Base-by-base conservation (phyloP, 129 eudicot species). In the Logfia minima region DNA sequence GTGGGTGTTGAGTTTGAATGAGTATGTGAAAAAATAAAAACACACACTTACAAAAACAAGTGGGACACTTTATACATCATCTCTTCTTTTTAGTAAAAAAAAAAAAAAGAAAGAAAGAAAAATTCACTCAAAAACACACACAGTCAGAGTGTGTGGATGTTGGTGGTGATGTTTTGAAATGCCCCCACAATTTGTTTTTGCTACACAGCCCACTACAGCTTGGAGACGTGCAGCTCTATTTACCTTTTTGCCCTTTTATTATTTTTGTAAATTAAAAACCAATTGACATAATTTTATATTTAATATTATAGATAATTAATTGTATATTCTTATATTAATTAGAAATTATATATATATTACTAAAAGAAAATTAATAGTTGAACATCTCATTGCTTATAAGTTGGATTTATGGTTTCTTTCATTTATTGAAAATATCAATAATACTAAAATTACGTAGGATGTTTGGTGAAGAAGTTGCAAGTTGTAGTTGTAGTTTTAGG, bases 101-200 rank as follows among this genome's bases (percentile, higher is more conserved):
- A 70, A 58, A 77, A 74, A 73, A 24, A 45, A 64, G 29, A 23
- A 13, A 45, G 55, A 48, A 14, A 48, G 18, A 48, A 48, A 48
- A 48, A 0, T 71, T 79, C 72, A 71, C 76, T 71, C 78, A 75
- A 56, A 74, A 43, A 80, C 71, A 80, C 80, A 74, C 62, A 67
- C 52, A 39, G 61, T 65, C 52, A 62, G 68, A 31, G 67, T 6
- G 35, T 45, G 77, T 60, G 82, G 61, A 70, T 34, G 29, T 17
- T 67, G 70, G 21, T 52, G 70, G 66, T 70, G 51, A 67, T 71
- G 80, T 81, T 81, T 81, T 68, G 84, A 81, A 81, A 75, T 81
- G 76, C 76, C 84, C 79, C 84, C 84, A 81, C 84, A 75, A n/a
- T 58, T 75, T 75, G 80, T 81, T 81, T 81, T 81, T 81, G 80